A percentile compares a stretch with the other conserved stretches of the same genome.
phyloP scores from a whole-genome alignment of 2,329 filamentous ascomycete genomes.

The Fusarium paranaense region DNA sequence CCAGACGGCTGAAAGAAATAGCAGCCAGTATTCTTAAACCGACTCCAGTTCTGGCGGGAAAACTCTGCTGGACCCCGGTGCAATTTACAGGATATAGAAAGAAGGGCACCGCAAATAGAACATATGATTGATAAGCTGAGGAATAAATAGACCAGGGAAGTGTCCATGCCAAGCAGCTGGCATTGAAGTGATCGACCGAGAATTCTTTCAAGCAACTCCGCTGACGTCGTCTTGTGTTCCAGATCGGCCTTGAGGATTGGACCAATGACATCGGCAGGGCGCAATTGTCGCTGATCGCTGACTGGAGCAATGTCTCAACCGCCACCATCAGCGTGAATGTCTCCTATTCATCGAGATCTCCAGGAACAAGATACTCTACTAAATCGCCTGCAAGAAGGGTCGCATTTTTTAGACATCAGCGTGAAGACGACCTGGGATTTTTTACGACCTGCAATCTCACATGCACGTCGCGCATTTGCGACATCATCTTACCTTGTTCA shows the following conservation, averaged over 20 bases:
- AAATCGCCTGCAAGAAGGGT: background rate
- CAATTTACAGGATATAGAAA: background rate
- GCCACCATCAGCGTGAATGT: constrained; percentile 21
- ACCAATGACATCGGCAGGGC: constrained; percentile 27
- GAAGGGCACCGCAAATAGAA: background rate
- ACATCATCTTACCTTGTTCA: background rate
- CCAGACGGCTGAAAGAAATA: background rate
- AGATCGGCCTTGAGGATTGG: background rate
- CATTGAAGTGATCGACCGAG: background rate
- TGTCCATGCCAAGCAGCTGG: background rate
- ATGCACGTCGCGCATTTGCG: constrained; percentile 27
- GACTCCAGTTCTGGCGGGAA: background rate
- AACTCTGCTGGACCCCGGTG: background rate
- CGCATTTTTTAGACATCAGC: background rate
- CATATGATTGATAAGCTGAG: background rate
- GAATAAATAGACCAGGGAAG: background rate
- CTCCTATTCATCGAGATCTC: constrained; percentile 1
- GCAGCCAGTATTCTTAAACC: background rate
- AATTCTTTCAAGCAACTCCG: background rate
- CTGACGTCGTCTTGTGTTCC: constrained; percentile 17
- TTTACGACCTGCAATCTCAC: background rate
- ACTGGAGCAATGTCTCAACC: background rate
- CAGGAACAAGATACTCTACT: background rate
- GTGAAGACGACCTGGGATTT: background rate
- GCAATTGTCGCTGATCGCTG: background rate